A percentile compares a stretch with the other conserved stretches of the same genome.
Conservation (phyloP, 139 green algal genomes). For the Micractinium sp. region DNA sequence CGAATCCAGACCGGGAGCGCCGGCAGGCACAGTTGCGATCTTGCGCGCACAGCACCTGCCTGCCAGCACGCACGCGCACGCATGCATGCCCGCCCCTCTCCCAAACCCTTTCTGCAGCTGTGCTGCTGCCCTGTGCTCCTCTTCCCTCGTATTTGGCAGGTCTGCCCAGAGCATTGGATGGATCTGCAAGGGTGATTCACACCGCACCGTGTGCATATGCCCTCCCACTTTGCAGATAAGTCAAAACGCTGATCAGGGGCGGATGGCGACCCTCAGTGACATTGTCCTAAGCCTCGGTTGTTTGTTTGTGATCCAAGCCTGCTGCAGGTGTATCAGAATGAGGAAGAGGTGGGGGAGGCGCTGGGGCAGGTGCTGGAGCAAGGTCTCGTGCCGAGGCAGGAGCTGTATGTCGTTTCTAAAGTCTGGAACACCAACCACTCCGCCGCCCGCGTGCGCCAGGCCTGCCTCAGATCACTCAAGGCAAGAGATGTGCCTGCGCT, state of each 20-base stretch:
- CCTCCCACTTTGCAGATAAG: too few species aligned
- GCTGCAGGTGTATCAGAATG: constrained; percentile 57
- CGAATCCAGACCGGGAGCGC: too few species aligned
- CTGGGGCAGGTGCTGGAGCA: constrained; percentile 32
- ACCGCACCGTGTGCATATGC: background rate
- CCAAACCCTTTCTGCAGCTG: background rate
- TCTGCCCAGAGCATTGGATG: too few species aligned
- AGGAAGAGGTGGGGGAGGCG: constrained; percentile 58
- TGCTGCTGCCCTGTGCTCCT: background rate
- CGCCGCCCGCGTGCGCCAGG: constrained; percentile 23
- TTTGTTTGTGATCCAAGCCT: background rate
- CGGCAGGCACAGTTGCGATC: too few species aligned
- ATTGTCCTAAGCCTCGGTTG: background rate
- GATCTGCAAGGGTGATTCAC: background rate
- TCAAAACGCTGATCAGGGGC: too few species aligned
- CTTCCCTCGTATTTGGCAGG: background rate
- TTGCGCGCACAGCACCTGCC: too few species aligned
- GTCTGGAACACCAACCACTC: constrained; percentile 61
- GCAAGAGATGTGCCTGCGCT: background rate
- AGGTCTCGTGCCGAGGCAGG: constrained; percentile 48
- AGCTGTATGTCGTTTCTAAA: constrained; percentile 81
- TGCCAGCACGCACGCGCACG: too few species aligned
- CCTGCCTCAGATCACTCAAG: constrained; percentile 48
- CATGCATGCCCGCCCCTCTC: too few species aligned
- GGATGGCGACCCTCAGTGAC: too few species aligned